These are phyloP conservation scores for Trifolium dubium DNA, from an alignment of 306 rosid species.

Conservation along the genomic window DNA sequence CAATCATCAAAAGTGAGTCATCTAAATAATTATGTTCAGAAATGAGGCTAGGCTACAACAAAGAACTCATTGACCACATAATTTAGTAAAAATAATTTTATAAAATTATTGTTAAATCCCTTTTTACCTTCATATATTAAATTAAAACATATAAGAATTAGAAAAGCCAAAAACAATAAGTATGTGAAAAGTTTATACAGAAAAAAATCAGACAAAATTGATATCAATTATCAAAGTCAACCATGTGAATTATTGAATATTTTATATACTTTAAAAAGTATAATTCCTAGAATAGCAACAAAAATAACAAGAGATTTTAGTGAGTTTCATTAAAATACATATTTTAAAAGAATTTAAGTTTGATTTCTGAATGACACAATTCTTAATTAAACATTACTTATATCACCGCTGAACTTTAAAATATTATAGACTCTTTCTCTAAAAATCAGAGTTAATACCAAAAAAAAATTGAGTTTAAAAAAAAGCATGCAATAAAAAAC, in stretches of 20 bases:
- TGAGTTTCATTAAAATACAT: no score
- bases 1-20: slow-evolving; percentile 4
- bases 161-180: background rate
- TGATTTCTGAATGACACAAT: no score
- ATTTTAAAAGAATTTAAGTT: no score
- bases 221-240: slow-evolving; percentile 5
- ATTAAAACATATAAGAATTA: background rate
- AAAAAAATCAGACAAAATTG: background rate
- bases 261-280: background rate
- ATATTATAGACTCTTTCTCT: no score
- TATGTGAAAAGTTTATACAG: background rate
- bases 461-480: no score
- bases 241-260: background rate
- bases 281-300: background rate
- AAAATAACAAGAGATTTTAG: no score
- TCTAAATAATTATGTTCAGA: slow-evolving; percentile 9
- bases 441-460: no score
- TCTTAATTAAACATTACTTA: no score
- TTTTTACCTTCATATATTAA: background rate
- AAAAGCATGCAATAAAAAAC: background rate
- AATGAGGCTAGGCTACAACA: slow-evolving; percentile 12
- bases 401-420: no score
- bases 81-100: slow-evolving; percentile 1
- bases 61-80: slow-evolving; percentile 16
- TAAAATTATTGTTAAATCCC: background rate